Evolutionary conservation across 2,329 filamentous ascomycete species (phyloP), one percentile per base, ranked within the genome.

Genomic region (Gaeumannomyces sp.): DNA sequence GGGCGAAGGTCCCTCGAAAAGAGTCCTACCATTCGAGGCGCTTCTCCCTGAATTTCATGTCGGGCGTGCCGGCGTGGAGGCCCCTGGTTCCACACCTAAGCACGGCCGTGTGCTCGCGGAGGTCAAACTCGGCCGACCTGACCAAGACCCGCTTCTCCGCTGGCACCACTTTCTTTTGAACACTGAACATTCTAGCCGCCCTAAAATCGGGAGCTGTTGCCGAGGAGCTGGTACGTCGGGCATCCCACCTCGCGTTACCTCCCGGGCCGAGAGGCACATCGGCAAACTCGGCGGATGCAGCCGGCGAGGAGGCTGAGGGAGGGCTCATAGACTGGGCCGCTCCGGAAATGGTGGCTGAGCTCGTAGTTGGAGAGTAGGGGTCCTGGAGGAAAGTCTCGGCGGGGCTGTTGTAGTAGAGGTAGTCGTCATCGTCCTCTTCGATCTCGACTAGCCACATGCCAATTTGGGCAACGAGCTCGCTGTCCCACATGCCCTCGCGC

Each of bases 401-500:
- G 25, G 70, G 71, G 65, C 72, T 72, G 16, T 67, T 65, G 25
- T 69, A 73, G n/a, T 72, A 71, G 22, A 69, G 70, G 8, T 65
- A 63, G 2, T 68, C 65, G 11, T 76, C 75, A 3, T 79, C 77
- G 8, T 77, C 78, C 68, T 87, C 84, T 68, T 87, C 84, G 22
- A 86, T 77, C 11, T 78, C 74, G 72, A 83, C 80, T 53, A 86
- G 77, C 83, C 83, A 86, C 65, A 77, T 77, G 60, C 79, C 81
- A 68, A 87, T 85, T 10, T 79, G 79, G 1, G 84, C 83, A 14
- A 80, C 78, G 66, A 87, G 77, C 68, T 85, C 81, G 69, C 83
- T 87, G 70, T 91, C 87, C 88, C 88, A 90, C 80, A 90, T 87
- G 28, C 85, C 87, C 74, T 90, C 88, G 61, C 87, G 79, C 60